Evolutionary conservation across 306 rosid species (phyloP), one percentile per base, ranked within the genome.

Genomic region (Cotoneaster glaucophyllus): DNA sequence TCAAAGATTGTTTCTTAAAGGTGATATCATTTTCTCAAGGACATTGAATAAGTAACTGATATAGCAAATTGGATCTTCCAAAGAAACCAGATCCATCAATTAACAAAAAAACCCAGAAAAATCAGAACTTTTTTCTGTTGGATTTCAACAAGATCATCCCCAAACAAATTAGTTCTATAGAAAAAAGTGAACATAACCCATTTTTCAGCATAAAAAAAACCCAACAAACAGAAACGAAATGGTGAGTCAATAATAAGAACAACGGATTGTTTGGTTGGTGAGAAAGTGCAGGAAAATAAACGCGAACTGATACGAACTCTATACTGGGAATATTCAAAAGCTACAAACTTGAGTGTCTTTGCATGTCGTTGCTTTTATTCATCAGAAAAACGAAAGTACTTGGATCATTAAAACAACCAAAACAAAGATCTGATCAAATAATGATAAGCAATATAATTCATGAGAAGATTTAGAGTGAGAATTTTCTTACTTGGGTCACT

Each of bases 41-140:
- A 5, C 8, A 14, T 24, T 58, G 37, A 17, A 73, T 39, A 58
- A 73, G 13, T 54, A 58, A 4, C 28, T 37, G 25, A n/a, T 52
- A 57, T n/a, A 56, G 2, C 14, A 58, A 59, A 69, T 4, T 21
- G 69, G 41, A 48, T 13, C 34, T 8, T 52, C 64, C 64, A 54
- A 29, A 45, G 52, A 74, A 8, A 34, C n/a, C 79, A 80, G 83
- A 74, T 80, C 62, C 24, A 80, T 56, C 68, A 57, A 73, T 59
- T 10, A 7, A 76, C 67, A 48, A 43, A 67, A 67, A 28, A 61
- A 48, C 28, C 31, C 4, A 29, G 11, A 66, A 24, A 24, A 15
- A 18, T 37, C 43, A 50, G 71, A 45, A 8, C 50, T 34, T 13
- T 29, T 50, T 50, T 56, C 67, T 32, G 14, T 4, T 67, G 15